Evolutionary conservation across 345 rosid species (phyloP), one percentile per base, ranked within the genome.

Genomic region (Limnanthes douglasii): DNA sequence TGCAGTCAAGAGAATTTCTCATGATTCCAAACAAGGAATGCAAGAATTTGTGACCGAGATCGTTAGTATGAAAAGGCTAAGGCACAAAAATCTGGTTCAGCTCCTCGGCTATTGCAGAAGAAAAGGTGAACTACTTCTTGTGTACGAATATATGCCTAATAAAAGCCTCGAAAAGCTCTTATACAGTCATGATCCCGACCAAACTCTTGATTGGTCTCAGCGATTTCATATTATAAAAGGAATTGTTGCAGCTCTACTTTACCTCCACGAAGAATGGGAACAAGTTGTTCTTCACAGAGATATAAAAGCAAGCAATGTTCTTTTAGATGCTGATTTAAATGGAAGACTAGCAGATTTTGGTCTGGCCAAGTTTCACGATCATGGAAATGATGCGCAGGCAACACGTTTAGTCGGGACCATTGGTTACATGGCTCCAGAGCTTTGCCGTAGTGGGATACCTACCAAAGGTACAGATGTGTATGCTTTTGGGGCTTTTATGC

Each of bases 351-450:
- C 82, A 0, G 88, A 77, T 48, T 77, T 77, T 22, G 82, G 88
- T 4, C 65, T 77, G 5, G 78, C 82, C 3, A 64, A 67, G 44
- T 60, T 70, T 19, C 65, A 70, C 39, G 73, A 70, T 40, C 88
- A 73, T 4, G 78, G 76, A 3, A 47, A 51, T 1, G 72, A 64
- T 52, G 78, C 79, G 8, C 73, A 54, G 43, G 73, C 82, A 0
- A 78, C 88, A 9, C 69, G 45, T 2, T 39, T 73, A 1, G 82
- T 55, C 0, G 78, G 88, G 0, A 78, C 82, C 0, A 46, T 67
- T 13, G 88, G 82, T 2, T 77, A 77, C 54, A 46, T 73, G 2
- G 86, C 86, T 2, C 88, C 88, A 3, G 82, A 77, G 22, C 66
- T 60, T 35, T 49, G 60, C 0, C 18, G 78, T 21, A 67, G 67